phyloP scores from a whole-genome alignment of 2,329 filamentous ascomycete genomes.

The Onygenales sp. region DNA sequence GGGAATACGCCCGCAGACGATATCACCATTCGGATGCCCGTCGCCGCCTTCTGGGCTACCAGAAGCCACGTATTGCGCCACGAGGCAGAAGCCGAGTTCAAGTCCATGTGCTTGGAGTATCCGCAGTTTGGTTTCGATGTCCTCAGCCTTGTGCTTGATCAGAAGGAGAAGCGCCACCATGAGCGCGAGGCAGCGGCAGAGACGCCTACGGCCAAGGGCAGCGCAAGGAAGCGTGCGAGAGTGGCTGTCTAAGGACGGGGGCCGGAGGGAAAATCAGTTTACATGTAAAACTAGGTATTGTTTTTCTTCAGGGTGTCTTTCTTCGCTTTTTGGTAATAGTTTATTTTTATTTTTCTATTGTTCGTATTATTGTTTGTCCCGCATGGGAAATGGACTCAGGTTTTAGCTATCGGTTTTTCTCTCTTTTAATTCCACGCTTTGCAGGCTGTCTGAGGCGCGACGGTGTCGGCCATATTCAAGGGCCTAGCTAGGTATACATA shows the following conservation, averaged over 20 bases:
- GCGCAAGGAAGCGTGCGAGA: conserved; percentile 29
- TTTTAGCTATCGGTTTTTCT: not conserved
- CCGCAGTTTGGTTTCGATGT: conserved; percentile 92
- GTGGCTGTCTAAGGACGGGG: not conserved
- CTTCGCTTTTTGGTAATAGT: not conserved
- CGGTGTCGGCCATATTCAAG: no score
- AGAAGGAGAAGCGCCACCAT: conserved; percentile 32
- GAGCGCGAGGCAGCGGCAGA: conserved; percentile 24
- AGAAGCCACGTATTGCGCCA: conserved; percentile 70
- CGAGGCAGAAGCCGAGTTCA: conserved; percentile 81
- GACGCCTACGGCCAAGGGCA: conserved; percentile 23
- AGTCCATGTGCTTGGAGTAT: conserved; percentile 73
- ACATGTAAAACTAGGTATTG: not conserved
- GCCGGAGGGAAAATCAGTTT: not conserved
- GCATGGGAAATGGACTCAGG: no score
- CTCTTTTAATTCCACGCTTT: no score
- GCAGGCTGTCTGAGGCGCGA: no score
- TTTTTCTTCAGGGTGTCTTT: not conserved
- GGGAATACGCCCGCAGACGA: conserved; percentile 62
- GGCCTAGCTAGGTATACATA: no score
- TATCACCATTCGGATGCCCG: conserved; percentile 63
- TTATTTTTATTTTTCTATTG: not conserved
- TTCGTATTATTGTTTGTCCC: not conserved
- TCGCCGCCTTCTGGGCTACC: conserved; percentile 85
- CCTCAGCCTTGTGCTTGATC: conserved; percentile 49